Evolutionary conservation across 2,329 filamentous ascomycete genomes (phyloP), one percentile per base, ranked within the genome.

Genomic region (Fusarium circinatum): DNA sequence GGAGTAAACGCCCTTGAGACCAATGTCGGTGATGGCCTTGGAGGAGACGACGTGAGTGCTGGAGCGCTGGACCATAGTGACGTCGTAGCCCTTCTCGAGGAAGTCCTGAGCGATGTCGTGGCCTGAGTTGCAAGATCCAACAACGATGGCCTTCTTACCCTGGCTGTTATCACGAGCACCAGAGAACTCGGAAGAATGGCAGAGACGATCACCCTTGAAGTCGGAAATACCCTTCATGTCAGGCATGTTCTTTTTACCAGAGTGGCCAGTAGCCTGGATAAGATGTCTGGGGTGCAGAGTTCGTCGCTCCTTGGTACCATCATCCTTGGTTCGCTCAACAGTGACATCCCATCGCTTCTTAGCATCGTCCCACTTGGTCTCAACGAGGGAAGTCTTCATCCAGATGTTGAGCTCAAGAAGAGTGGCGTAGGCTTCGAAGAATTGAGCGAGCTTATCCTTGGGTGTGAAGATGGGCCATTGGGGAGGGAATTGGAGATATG

Each of bases 41-140:
- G 88, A 89, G 0, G 89, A 88, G 0, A 93, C 84, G 7, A 94
- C 90, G 61, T 87, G 89, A 0, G 92, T 93, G 13, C 86, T 88
- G 2, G 88, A 90, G 8, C 92, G 87, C 80, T 94, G 92, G 0
- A 94, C 86, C 80, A 94, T 91, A 1, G 92, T 94, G 3, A 93
- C 88, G 6, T 89, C 84, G 70, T 90, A 91, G 0, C 92, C 92
- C 56, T 90, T 89, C 74, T 93, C 90, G 41, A 88, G 85, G 75
- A 87, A 93, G 70, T 93, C 90, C 64, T 93, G 91, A 1, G 90
- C 88, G 62, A 93, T 93, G 71, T 93, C 92, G 74, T 92, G 90
- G 11, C 85, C 90, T 0, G 90, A 92, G 80, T 93, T 93, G 79
- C 91, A 92, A 4, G 89, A 90, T 4, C 92, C 92, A 0, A 94